These are phyloP conservation scores for Fibroporia radiculosa DNA, from an alignment of 768 basidiomycete species.

Conservation along the genomic window DNA sequence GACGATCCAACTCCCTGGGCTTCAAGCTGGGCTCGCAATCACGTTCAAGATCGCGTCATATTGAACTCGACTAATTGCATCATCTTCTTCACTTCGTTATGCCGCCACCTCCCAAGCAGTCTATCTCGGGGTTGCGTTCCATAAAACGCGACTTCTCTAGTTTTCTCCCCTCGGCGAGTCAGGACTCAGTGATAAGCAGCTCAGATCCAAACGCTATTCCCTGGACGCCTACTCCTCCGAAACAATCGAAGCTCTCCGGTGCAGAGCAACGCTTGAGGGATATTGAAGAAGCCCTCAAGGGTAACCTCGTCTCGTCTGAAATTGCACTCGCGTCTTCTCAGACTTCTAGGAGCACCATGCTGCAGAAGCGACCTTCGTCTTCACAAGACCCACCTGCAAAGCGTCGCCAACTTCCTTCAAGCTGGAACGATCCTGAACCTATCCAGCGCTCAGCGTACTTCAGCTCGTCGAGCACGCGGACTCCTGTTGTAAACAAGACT, in stretches of 20 bases:
- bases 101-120: conserved; percentile 13
- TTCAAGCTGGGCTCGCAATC: too few relatives aligned
- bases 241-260: conserved; percentile 3
- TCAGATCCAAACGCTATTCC: conserved; percentile 12
- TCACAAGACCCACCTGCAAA: conserved; percentile 29
- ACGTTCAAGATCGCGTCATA: too few relatives aligned
- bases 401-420: conserved; percentile 48
- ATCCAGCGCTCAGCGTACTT: conserved; percentile 3
- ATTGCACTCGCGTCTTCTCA: conserved; percentile 3
- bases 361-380: conserved; percentile 26
- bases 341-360: conserved; percentile 13
- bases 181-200: conserved; percentile 21
- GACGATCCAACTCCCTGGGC: too few relatives aligned
- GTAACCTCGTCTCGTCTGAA: conserved; percentile 15
- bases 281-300: conserved; percentile 49
- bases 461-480: conserved; percentile 6
- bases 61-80: too few relatives aligned
- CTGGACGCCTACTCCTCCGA: conserved; percentile 12
- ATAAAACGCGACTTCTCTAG: conserved; percentile 59
- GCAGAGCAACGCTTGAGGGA: conserved; percentile 39
- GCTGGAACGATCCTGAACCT: conserved; percentile 7
- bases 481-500: conserved; percentile 5
- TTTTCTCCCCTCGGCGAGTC: conserved; percentile 31
- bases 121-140: conserved; percentile 51
- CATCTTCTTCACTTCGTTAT: too few relatives aligned